A percentile compares a stretch with the other conserved stretches of the same genome.
Conservation (phyloP, 164 flowering plant genomes). For the Pachysandra terminalis region DNA sequence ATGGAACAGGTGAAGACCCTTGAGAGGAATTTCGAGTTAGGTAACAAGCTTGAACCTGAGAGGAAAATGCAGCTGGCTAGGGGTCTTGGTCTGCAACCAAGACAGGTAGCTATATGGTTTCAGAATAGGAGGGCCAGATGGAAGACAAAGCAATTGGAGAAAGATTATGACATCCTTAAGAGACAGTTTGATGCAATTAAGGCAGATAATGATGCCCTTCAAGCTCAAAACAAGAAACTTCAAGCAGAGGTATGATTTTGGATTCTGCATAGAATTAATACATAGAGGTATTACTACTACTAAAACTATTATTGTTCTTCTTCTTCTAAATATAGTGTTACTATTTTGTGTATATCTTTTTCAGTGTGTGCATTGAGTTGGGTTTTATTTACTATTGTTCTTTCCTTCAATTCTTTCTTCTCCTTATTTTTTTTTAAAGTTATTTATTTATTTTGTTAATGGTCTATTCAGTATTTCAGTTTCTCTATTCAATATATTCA, state of each 20-base stretch:
- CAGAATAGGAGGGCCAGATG: slow-evolving; percentile 87
- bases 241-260: slow-evolving; percentile 52
- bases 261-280: slow-evolving; percentile 3
- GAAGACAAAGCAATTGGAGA: slow-evolving; percentile 94
- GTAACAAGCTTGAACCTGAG: slow-evolving; percentile 89
- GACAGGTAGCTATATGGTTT: slow-evolving; percentile 91
- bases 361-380: neutral
- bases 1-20: slow-evolving; percentile 81
- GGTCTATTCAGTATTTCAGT: neutral
- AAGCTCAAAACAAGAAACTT: slow-evolving; percentile 67
- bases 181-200: slow-evolving; percentile 64
- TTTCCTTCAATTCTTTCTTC: no score
- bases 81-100: slow-evolving; percentile 77
- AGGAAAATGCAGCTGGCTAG: slow-evolving; percentile 84
- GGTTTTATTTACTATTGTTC: neutral
- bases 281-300: no score
- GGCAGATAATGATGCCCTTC: slow-evolving; percentile 73
- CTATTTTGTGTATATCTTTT: neutral
- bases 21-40: slow-evolving; percentile 83
- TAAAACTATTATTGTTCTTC: no score
- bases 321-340: no score
- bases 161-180: slow-evolving; percentile 76
- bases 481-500: neutral
- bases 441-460: no score
- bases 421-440: no score